A percentile compares a stretch with the other conserved stretches of the same genome.
Evolutionary conservation across 306 rosid genomes (phyloP).

Genomic region (Biancaea sappan): DNA sequence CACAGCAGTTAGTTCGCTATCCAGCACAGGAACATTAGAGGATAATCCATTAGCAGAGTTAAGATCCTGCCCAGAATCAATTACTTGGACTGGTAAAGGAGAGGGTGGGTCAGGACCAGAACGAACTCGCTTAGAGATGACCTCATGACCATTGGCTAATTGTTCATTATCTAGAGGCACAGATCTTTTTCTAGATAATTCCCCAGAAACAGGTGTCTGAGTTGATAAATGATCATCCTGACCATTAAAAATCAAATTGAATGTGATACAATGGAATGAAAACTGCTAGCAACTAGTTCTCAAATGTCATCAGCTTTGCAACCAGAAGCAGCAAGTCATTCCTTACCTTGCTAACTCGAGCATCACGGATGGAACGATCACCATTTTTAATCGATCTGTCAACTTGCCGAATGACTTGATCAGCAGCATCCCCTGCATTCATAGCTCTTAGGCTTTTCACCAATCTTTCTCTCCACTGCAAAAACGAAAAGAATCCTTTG

Average conservation of each 20-base stretch:
- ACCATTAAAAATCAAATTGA: slow-evolving; percentile 24
- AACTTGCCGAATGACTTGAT: slow-evolving; percentile 92
- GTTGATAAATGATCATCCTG: slow-evolving; percentile 76
- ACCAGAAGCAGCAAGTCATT: background rate
- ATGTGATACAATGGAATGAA: background rate
- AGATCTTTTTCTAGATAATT: slow-evolving; percentile 65
- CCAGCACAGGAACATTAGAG: slow-evolving; percentile 57
- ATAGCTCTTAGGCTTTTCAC: slow-evolving; percentile 79
- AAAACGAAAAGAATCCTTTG: slow-evolving; percentile 28
- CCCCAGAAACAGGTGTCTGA: slow-evolving; percentile 67
- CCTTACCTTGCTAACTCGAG: slow-evolving; percentile 71
- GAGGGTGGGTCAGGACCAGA: slow-evolving; percentile 57
- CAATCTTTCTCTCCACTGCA: slow-evolving; percentile 88
- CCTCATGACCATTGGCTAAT: slow-evolving; percentile 67
- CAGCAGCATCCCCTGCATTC: slow-evolving; percentile 96
- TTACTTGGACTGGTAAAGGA: slow-evolving; percentile 53
- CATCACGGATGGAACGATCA: slow-evolving; percentile 80
- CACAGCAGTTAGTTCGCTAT: slow-evolving; percentile 74
- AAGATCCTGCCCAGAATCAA: slow-evolving; percentile 61
- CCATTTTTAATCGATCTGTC: slow-evolving; percentile 80
- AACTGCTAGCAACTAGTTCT: slow-evolving; percentile 17
- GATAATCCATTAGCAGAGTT: slow-evolving; percentile 58
- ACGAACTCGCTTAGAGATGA: slow-evolving; percentile 61
- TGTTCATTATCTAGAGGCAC: slow-evolving; percentile 69
- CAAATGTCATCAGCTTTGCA: slow-evolving; percentile 19